Evolutionary conservation across 345 rosid species (phyloP).

Genomic region (Sonneratia alba): DNA sequence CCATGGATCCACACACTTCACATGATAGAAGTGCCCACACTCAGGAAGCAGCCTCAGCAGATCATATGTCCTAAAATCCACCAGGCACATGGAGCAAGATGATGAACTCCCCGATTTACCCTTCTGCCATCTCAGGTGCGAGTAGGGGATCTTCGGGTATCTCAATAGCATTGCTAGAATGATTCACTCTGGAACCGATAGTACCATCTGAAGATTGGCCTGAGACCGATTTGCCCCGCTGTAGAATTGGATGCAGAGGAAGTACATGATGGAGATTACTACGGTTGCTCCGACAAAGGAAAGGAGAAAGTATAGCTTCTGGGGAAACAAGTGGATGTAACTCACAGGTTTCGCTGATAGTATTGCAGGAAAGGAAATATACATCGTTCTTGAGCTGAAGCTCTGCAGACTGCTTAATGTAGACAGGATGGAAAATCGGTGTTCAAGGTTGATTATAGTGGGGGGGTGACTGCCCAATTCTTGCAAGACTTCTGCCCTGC

Average conservation of each 20-base stretch:
- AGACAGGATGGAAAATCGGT: neutral
- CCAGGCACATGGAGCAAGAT: neutral
- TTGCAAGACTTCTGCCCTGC: neutral
- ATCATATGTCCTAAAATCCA: slow-evolving; percentile 4
- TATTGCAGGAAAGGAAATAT: neutral
- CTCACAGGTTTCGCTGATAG: neutral
- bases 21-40: slow-evolving; percentile 15
- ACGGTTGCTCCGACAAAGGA: neutral
- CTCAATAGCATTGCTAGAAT: neutral
- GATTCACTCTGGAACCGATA: neutral
- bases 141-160: neutral
- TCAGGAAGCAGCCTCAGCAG: slow-evolving; percentile 10
- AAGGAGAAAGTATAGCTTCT: neutral
- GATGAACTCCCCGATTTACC: neutral
- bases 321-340: neutral
- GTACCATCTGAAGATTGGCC: neutral
- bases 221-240: neutral
- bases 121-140: neutral
- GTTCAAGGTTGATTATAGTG: neutral
- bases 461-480: neutral
- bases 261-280: neutral
- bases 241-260: neutral
- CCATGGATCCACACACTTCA: slow-evolving; percentile 17
- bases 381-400: neutral
- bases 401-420: neutral